Evolutionary conservation across 164 flowering plant species (phyloP), one percentile per base, ranked within the genome.

Genomic region (Vitis cinerea): DNA sequence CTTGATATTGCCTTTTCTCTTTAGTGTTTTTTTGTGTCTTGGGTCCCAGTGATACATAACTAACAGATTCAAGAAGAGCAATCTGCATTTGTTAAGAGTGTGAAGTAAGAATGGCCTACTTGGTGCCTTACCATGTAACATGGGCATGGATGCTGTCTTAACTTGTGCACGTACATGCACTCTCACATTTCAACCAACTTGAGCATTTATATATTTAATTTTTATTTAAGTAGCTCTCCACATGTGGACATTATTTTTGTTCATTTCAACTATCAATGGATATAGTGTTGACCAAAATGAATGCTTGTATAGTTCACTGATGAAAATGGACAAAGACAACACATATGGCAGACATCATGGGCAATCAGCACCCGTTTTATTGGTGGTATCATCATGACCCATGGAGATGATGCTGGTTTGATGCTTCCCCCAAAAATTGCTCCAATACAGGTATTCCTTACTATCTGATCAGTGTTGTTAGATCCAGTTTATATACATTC

Each of bases 271-370:
- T 61, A 17, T 48, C 11, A 48, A n/a, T 12, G 5, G 13, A 47
- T 10, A 19, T 31, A 10, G 8, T 55, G 30, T 17, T 30, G 31
- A 16, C 37, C 27, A 52, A 27, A 53, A 52, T 65, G 23, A 70
- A 27, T 75, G 27, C 30, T 47, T 67, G 19, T 72, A 66, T 88
- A 92, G 99, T 92, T 88, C 79, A 83, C 85, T 49, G 97, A 92
- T 84, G 97, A 92, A 79, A 90, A 78, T 78, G 97, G 96, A 60
- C 86, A 85, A 82, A 86, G 96, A 81, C 91, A 91, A 65, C 88
- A 86, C 83, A 92, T 95, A 50, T 95, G 98, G 99, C 99, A 93
- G 82, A 93, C 99, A 48, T 95, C 99, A 75, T 95, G 98, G 99
- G 98, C 99, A 19, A 68, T 95, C 65, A 93, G 98, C 74, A 93